Evolutionary conservation across 2,329 filamentous ascomycete genomes (phyloP), one percentile per base, ranked within the genome.

Genomic region (Elsinoe batatas): DNA sequence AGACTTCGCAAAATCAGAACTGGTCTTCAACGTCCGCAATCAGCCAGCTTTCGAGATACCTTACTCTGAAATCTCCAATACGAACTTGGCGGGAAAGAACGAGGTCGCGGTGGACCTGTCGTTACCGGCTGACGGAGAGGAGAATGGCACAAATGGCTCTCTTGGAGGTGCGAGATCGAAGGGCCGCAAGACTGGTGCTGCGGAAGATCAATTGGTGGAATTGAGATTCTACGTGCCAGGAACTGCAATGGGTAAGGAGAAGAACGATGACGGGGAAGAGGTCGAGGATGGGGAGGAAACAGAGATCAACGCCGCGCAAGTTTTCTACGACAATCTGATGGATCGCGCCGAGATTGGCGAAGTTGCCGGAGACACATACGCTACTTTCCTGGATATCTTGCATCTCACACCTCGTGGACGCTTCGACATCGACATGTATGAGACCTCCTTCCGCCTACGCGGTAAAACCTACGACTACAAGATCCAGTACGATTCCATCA

Each of bases 401-500:
- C 94, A 98, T 76, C 87, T 98, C 67, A 98, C 93, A 11, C 93
- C 93, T 61, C 88, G 93, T 87, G 94, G 93, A 70, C 91, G 93
- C 63, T 98, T 98, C 79, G 93, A 97, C 71, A 95, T 98, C 74
- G 93, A 98, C 71, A 95, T 98, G 87, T 98, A 98, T 79, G 93
- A 97, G 72, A 85, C 83, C 13, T 97, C 93, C 1, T 97, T 98
- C 80, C 87, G 93, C 60, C 80, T 98, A 59, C 91, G 93, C 62
- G 93, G 93, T 66, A 98, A 98, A 76, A 98, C 93, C 20, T 98
- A 98, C 77, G 94, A 98, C 76, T 98, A 98, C 82, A 98, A 98
- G 80, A 97, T 98, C 62, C 90, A 96, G 70, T 98, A 96, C 73
- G 88, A 96, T 57, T 83, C 85, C 50, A 90, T 97, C 74, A 98